Base-by-base conservation (phyloP, 208 protist genomes). In the Trypanosomatidae sp. region DNA sequence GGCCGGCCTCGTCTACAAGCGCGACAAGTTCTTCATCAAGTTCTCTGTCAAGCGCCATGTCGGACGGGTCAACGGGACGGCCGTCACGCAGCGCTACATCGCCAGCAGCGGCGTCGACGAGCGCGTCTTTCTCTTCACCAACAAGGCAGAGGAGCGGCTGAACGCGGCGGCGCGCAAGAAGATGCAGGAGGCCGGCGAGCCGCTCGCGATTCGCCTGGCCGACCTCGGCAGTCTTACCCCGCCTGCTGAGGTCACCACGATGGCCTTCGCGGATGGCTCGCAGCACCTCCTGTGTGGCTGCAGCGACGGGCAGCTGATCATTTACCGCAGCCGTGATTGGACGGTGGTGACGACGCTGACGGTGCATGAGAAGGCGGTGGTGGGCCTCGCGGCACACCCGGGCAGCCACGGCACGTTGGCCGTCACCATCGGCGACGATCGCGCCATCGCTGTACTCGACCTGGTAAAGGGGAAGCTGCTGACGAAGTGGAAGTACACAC, bases 401-500 rank as follows among this genome's bases (percentile, higher is more conserved):
- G 47, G 71, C 36, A 89, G 85, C 68, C 71, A 71, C 46, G 87
- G 85, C 59, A 62, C 76, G 39, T 72, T 95, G 12, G 76, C 77
- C 59, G 82, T 92, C 50, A 93, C 82, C 6, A 67, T 89, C 43
- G 86, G 80, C 25, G 81, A 73, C 0, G 90, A 95, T 71, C 88
- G 88, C 72, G 41, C 74, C 30, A 79, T 95, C 6, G 86, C 86
- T 0, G 82, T 93, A 77, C 62, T 95, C 13, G 90, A 95, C 67
- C 73, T 95, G 9, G 33, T 74, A 15, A 84, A 77, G 50, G 84
- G 77, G 0, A 71, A 68, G 52, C 79, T 95, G 65, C 73, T 95
- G 19, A 92, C 87, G 41, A 95, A 95, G 80, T 94, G 90, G 90
- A 87, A 86, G 76, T 94, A 87, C 79, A n/a, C n/a, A n/a, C n/a